phyloP scores from a whole-genome alignment of 139 green algal species.

The Closterium sp. region DNA sequence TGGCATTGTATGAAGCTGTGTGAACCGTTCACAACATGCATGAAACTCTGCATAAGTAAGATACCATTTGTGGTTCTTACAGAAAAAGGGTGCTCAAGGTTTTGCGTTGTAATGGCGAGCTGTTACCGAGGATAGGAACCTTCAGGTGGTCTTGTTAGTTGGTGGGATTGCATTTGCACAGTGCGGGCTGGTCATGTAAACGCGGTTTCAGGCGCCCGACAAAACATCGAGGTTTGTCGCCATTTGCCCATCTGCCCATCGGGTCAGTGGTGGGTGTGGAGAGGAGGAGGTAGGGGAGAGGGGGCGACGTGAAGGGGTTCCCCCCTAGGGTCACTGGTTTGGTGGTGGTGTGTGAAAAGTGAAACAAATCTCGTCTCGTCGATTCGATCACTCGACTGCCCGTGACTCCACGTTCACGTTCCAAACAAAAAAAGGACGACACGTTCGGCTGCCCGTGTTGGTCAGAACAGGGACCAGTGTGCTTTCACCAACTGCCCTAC shows the following conservation, averaged over 20 bases:
- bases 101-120: background rate
- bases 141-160: background rate
- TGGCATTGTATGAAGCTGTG: too few relatives aligned
- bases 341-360: too few relatives aligned
- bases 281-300: too few relatives aligned
- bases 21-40: too few relatives aligned
- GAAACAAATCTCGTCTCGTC: background rate
- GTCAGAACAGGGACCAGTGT: background rate
- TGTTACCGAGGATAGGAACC: background rate
- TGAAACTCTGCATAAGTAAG: too few relatives aligned
- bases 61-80: too few relatives aligned
- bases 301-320: background rate
- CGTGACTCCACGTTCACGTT: background rate
- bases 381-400: background rate
- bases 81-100: too few relatives aligned
- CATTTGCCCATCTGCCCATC: background rate
- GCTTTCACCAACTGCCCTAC: too few relatives aligned
- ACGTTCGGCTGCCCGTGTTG: background rate
- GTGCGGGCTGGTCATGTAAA: background rate
- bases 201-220: background rate
- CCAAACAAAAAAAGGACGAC: background rate
- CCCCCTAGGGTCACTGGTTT: too few relatives aligned
- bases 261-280: background rate
- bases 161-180: background rate
- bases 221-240: background rate